Percentiles rank a stretch among this genome's conserved stretches.
Evolutionary conservation across 2,329 filamentous ascomycete species (phyloP).

Genomic region (Claviceps fusiformis): DNA sequence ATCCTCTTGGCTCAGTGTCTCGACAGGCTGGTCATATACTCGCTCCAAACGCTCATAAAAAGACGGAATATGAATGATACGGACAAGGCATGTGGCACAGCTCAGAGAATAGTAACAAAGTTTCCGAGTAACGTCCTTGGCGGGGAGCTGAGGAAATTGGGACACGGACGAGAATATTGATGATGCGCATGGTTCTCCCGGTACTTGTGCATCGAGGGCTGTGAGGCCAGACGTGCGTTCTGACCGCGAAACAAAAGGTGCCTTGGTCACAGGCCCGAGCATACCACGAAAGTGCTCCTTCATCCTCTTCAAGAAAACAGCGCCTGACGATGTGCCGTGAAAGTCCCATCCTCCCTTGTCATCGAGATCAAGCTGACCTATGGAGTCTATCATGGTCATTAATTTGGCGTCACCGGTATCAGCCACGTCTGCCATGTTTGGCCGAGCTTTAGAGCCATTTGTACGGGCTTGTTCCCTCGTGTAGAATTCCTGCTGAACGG

Average conservation of each 20-base stretch:
- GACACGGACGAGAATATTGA: conserved; percentile 37
- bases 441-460: conserved; percentile 29
- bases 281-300: conserved; percentile 75
- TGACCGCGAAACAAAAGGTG: conserved; percentile 42
- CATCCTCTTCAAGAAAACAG: conserved; percentile 77
- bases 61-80: conserved; percentile 67
- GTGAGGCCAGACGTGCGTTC: conserved; percentile 34
- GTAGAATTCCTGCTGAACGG: conserved; percentile 55
- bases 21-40: conserved; percentile 57
- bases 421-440: conserved; percentile 16
- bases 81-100: conserved; percentile 44
- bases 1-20: conserved; percentile 50
- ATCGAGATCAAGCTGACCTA: conserved; percentile 81
- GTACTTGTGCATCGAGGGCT: conserved; percentile 57
- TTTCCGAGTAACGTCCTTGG: conserved; percentile 39
- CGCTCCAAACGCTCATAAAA: conserved; percentile 68
- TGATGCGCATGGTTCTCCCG: conserved; percentile 41
- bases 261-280: conserved; percentile 48
- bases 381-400: conserved; percentile 88
- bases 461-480: conserved; percentile 39
- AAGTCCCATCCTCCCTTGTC: conserved; percentile 92
- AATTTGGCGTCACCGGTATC: conserved; percentile 57
- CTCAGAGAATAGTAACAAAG: conserved; percentile 43
- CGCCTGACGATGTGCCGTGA: conserved; percentile 81
- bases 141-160: conserved; percentile 54